Base-by-base conservation (phyloP, 2,329 filamentous ascomycete species). In the Fusarium miscanthi region DNA sequence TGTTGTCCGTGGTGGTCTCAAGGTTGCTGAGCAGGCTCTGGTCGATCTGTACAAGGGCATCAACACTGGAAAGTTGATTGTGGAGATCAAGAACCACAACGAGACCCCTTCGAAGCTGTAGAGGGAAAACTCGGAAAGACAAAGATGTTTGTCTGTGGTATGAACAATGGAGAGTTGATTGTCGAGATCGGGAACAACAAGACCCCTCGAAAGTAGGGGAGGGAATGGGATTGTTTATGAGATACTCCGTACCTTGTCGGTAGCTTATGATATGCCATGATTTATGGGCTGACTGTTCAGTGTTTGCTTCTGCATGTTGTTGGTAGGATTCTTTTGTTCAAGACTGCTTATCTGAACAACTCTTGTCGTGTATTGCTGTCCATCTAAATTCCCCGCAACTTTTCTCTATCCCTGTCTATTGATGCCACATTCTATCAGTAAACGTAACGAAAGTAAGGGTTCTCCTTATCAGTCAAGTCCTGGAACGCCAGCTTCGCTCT, bases 381-480 rank as follows among this genome's bases (percentile, higher is more conserved):
- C 35, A 2, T 38, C 1, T 5, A 7, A 13, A n/a, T 9, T 14
- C 25, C 19, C 21, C 17, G 8, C 1, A 35, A 42, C 17, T 56
- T 59, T 60, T 54, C n/a, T 40, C 46, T 40, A 58, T 45, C 31
- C 30, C 0, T 23, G 14, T n/a, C 31, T n/a, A 19, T 38, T 13
- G 6, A 19, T 35, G 2, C n/a, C 40, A 31, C 6, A 14, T 19
- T 4, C 17, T 33, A 46, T 72, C 54, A 80, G 56, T 80, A 80
- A 14, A 79, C 87, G 70, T 93, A 93, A 74, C 86, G 83, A 74
- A 93, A 93, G 76, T 90, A 90, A 3, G 86, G 85, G 73, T 93
- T 93, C 79, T 93, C 84, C 78, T 88, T 89, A 73, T 93, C 91
- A 1, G 91, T 93, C 70, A 92, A 79, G 77, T 93, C 91, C 59